Base-by-base conservation (phyloP, 2,329 filamentous ascomycete genomes). In the Pseudogymnoascus sp. region DNA sequence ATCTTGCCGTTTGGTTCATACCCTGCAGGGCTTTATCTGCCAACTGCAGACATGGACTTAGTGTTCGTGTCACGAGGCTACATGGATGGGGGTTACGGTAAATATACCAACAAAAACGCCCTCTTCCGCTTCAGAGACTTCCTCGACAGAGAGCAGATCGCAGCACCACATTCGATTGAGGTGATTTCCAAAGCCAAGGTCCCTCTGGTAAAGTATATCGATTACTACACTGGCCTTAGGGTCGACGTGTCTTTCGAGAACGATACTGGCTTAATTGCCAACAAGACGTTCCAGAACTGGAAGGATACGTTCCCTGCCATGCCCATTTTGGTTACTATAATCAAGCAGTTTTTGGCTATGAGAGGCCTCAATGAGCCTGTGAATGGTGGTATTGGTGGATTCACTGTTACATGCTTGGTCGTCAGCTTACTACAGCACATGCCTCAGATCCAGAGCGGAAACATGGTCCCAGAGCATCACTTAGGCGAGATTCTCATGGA, bases 171-270 rank as follows among this genome's bases (percentile, higher is more conserved):
- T 6, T 79, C 83, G 1, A 78, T 91, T 32, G 82, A 89, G 67
- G 79, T 88, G 34, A 90, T 99, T 66, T 70, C 81, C 1, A 78
- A 80, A 65, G 92, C 94, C 20, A 91, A 89, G 68, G 92, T 99
- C 2, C 94, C 94, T 0, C 84, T 99, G 60, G 84, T 97, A 74
- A 99, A 99, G 73, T 97, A 90, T 69, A 81, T 90, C 47, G 94
- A 99, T 70, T 79, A 77, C 60, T 69, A 81, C 60, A 97, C 92
- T 1, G 86, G 86, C 11, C 77, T 99, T 60, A 90, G 89, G 67
- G 88, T 97, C 11, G 94, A 99, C 71, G 82, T 99, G 11, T 97
- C 92, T 0, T 97, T 99, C 70, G 93, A 99, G 75, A 97, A 97
- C 70, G 75, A 87, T 35, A 90, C 88, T 41, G 94, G 94, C 9